Percentiles rank a stretch among this genome's conserved stretches.
Evolutionary conservation across 805 yeast species (phyloP).

Genomic region (Kodamaea jinghongensis): DNA sequence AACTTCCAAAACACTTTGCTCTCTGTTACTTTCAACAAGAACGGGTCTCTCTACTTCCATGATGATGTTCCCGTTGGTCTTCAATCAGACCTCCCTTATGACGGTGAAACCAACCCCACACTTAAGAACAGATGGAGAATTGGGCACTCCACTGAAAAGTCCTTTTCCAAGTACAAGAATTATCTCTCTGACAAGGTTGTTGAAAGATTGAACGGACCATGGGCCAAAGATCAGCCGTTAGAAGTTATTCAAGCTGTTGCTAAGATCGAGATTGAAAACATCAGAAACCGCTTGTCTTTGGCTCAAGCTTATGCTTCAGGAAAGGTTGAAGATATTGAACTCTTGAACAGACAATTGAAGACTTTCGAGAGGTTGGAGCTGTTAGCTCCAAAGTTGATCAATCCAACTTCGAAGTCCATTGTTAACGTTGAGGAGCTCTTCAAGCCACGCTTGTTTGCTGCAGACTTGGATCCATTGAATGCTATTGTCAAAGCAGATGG

Average conservation of each 20-base stretch:
- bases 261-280: conserved; percentile 60
- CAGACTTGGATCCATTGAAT: conserved; percentile 91
- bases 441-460: conserved; percentile 69
- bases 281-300: conserved; percentile 51
- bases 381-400: conserved; percentile 59
- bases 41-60: conserved; percentile 80
- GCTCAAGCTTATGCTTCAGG: conserved; percentile 53
- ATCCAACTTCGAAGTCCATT: conserved; percentile 50
- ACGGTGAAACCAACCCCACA: conserved; percentile 55
- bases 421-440: conserved; percentile 63
- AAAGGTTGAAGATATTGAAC: conserved; percentile 40
- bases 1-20: conserved; percentile 60
- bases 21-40: conserved; percentile 59
- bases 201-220: conserved; percentile 69
- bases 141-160: conserved; percentile 85
- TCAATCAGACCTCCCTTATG: conserved; percentile 49
- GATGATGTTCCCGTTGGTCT: conserved; percentile 55
- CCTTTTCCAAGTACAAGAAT: conserved; percentile 67
- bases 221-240: conserved; percentile 56
- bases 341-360: conserved; percentile 48
- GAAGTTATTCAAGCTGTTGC: conserved; percentile 67
- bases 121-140: conserved; percentile 75
- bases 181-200: conserved; percentile 50
- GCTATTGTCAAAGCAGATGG: conserved; percentile 46
- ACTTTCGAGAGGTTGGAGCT: conserved; percentile 60